Base-by-base conservation (phyloP, 345 rosid species). In the Atalantia buxifolia region DNA sequence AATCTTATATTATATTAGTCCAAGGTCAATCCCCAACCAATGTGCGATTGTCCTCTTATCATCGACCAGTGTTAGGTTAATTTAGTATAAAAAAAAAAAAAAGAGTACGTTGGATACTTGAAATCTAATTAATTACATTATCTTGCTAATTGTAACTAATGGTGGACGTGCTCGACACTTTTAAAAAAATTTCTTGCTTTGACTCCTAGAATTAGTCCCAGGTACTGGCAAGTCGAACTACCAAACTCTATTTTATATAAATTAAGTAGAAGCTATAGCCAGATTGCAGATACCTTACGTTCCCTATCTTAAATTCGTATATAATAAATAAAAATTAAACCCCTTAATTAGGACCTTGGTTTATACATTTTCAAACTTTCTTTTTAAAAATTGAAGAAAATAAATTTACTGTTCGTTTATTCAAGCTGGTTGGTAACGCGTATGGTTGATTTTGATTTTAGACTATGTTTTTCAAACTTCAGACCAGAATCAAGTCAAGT, bases 391-490 rank as follows among this genome's bases (percentile, higher is more conserved):
- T 16, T 16, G 3, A 65, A 65, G 1, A 18, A 33, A 64, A 13
- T 16, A 57, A 57, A 72, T 12, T n/a, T 8, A 35, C 33, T 35
- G 9, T 16, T 73, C n/a, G 76, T 25, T n/a, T 40, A 0, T 59
- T n/a, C 76, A 72, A 36, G 76, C 50, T 45, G 50, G 18, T 45
- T 12, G 50, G 35, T 33, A 24, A 33, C 33, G 19, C 25, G 76
- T 73, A n/a, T 42, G 35, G 16, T 74, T 61, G 68, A 40, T 74
- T 60, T 13, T 24, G 14, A 74, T 35, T 60, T 61, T 60, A 25
- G 31, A 74, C 35, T 22, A 27, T 18, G 6, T 24, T 67, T n/a
- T 72, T 72, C 66, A 72, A 72, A 72, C 55, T 57, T 72, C 66
- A 36, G 35, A 72, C 50, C 50, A n/a, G 12, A 5, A 14, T 69